These are phyloP conservation scores for Ascochyta koolunga DNA, from an alignment of 2,329 filamentous ascomycete species.

Conservation along the genomic window DNA sequence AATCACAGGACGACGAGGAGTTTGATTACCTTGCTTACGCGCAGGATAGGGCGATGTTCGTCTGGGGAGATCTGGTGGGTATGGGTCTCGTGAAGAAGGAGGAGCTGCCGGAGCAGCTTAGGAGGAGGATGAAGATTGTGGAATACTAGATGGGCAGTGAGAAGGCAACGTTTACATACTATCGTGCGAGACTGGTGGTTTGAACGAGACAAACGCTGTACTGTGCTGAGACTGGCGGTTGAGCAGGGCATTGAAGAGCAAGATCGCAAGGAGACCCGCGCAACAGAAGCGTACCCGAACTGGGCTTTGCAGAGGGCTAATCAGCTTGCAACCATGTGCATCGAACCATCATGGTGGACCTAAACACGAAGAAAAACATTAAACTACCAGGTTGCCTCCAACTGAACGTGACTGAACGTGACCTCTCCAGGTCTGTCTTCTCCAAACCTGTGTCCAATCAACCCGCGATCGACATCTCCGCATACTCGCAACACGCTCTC, in stretches of 20 bases:
- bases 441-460: neutral
- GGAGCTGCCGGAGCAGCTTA: constrained; percentile 75
- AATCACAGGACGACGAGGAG: constrained; percentile 65
- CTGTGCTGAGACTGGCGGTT: no score
- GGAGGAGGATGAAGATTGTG: constrained; percentile 70
- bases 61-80: constrained; percentile 87
- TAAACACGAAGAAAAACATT: neutral
- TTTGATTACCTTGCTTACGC: constrained; percentile 95
- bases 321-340: no score
- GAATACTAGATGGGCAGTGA: constrained; percentile 53
- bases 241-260: no score
- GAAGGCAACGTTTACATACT: neutral
- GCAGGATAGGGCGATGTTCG: constrained; percentile 87
- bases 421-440: neutral
- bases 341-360: neutral
- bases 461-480: neutral
- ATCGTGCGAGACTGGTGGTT: no score
- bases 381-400: neutral
- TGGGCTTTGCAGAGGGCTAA: no score
- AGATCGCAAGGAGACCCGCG: no score
- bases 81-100: constrained; percentile 76
- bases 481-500: neutral
- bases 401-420: neutral
- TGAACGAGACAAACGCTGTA: no score
- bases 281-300: no score